phyloP scores from a whole-genome alignment of 2,329 filamentous ascomycete species.

The Daldinia sp. region DNA sequence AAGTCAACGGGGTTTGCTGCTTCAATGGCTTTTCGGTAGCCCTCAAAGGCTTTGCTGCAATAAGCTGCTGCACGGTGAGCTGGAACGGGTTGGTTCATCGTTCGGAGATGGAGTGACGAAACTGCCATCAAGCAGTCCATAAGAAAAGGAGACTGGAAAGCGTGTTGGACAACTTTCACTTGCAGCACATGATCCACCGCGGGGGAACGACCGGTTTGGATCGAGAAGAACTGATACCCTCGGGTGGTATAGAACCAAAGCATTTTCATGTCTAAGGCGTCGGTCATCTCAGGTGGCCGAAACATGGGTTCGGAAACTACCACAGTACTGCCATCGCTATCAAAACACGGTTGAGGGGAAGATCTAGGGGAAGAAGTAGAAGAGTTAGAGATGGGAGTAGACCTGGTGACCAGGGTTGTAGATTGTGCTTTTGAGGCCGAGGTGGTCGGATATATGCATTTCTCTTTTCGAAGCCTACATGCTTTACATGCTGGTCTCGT shows the following conservation, averaged over 20 bases:
- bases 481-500: constrained; percentile 61
- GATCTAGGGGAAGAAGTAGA: constrained; percentile 21
- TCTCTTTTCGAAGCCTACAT: constrained; percentile 61
- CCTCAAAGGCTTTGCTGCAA: constrained; percentile 62
- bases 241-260: constrained; percentile 67
- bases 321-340: constrained; percentile 8
- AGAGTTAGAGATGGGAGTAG: constrained; percentile 17
- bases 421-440: constrained; percentile 1
- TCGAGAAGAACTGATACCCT: constrained; percentile 61
- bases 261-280: constrained; percentile 63
- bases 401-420: constrained; percentile 18
- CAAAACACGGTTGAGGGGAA: constrained; percentile 16
- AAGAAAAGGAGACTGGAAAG: constrained; percentile 65
- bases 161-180: constrained; percentile 61
- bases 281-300: constrained; percentile 52
- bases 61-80: constrained; percentile 57
- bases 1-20: constrained; percentile 59
- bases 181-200: constrained; percentile 59
- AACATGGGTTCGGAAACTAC: constrained; percentile 55
- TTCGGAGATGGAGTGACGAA: constrained; percentile 62
- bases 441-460: constrained; percentile 60
- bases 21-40: constrained; percentile 65
- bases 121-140: constrained; percentile 67
- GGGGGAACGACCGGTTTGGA: constrained; percentile 53
- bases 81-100: constrained; percentile 56